Evolutionary conservation across 2,329 filamentous ascomycete species (phyloP), one percentile per base, ranked within the genome.

Genomic region (Sporothrix dimorphospora): DNA sequence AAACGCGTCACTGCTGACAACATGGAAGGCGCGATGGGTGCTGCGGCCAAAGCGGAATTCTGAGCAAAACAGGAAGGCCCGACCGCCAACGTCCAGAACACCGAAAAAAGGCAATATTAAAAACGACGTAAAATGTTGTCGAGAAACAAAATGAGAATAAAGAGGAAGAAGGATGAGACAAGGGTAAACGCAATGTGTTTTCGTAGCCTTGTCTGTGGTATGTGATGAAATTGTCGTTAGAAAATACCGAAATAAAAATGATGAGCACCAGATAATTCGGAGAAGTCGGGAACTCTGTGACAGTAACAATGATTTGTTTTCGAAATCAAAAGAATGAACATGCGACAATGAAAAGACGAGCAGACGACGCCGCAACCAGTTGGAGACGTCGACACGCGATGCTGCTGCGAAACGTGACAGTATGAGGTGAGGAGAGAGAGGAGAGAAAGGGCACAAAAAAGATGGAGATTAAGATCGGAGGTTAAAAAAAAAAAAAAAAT

Each of bases 381-480:
- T 21, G 11, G 19, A n/a, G 57, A 24, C n/a, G n/a, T 24, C 40
- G 57, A 63, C 34, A 24, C n/a, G 38, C 38, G 59, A 38, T 59
- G 59, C n/a, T 24, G 38, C 42, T 65, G 59, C 59, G n/a, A 42
- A 63, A 27, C 57, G 59, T 38, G 34, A 38, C 40, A 3, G 57
- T 19, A 38, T 24, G 57, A 63, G 49, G 38, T 49, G 66, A 57
- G 34, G 49, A 45, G 65, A 38, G 30, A 68, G 66, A 57, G 34
- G 49, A 45, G 65, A 38, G 30, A 68, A 24, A 53, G 9, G 11
- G 47, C 40, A 7, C 7, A 24, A 55, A 53, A 69, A 40, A 34
- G 24, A 38, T 42, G 47, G 47, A 40, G 49, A 69, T 24, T 57
- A 55, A 38, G 30, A 24, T 24, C 4, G 24, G 21, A 47, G 16